Conservation (phyloP, 805 yeast species). For the Metschnikowia rubicola region DNA sequence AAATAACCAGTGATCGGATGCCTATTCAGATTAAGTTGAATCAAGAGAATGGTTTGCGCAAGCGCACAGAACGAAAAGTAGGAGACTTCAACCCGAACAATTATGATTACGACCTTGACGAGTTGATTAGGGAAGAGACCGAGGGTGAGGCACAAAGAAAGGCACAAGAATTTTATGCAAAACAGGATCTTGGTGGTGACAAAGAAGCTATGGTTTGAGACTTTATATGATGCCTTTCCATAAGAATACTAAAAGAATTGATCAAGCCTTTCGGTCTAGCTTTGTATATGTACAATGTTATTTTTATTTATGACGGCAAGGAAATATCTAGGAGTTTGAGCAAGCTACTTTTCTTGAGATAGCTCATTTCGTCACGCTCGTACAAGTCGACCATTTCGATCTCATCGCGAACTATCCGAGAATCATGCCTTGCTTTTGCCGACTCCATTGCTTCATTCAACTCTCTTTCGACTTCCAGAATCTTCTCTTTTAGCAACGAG, state of each 20-base stretch:
- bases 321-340: conserved; percentile 12
- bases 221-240: background rate
- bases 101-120: conserved; percentile 44
- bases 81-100: conserved; percentile 38
- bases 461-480: conserved; percentile 6
- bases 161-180: conserved; percentile 10
- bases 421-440: background rate
- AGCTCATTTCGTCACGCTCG: conserved; percentile 12
- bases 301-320: background rate
- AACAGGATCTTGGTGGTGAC: conserved; percentile 13
- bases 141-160: conserved; percentile 18
- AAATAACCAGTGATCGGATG: conserved; percentile 34
- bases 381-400: conserved; percentile 6
- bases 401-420: background rate
- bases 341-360: conserved; percentile 14
- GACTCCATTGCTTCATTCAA: conserved; percentile 1
- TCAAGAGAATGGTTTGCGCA: conserved; percentile 22
- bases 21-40: conserved; percentile 35
- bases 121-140: conserved; percentile 37
- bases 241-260: too few relatives aligned
- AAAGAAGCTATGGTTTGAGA: conserved; percentile 18
- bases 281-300: background rate
- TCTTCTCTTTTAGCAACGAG: conserved; percentile 2
- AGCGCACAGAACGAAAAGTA: conserved; percentile 33
- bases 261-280: background rate